A percentile compares a stretch with the other conserved stretches of the same genome.
These are phyloP conservation scores for Hsuehochloa calcarea DNA, from an alignment of 176 grass and related monocot genomes.

Conservation along the genomic window DNA sequence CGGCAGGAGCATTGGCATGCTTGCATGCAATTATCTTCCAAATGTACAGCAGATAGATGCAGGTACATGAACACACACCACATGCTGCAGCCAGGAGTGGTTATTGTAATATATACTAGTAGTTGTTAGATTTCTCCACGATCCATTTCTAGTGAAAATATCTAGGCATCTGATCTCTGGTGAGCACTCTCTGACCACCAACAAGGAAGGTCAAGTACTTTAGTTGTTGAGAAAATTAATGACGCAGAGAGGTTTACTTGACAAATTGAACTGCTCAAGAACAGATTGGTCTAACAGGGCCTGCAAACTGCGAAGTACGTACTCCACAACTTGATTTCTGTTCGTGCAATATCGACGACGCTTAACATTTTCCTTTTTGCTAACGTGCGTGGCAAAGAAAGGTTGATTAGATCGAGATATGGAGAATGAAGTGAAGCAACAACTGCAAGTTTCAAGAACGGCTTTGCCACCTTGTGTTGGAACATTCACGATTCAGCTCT, in stretches of 20 bases:
- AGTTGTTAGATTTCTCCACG: constrained; percentile 34
- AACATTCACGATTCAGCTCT: constrained; percentile 31
- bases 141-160: constrained; percentile 16
- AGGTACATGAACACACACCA: constrained; percentile 35
- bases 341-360: constrained; percentile 20
- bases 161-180: constrained; percentile 2
- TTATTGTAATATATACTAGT: neutral
- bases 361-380: neutral
- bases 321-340: neutral
- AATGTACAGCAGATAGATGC: neutral
- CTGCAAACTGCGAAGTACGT: neutral
- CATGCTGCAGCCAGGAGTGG: constrained; percentile 25
- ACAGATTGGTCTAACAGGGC: neutral
- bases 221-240: neutral
- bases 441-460: constrained; percentile 30
- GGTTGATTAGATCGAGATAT: neutral
- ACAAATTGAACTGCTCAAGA: neutral
- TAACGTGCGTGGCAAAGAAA: neutral
- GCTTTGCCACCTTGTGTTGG: neutral
- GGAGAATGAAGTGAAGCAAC: neutral
- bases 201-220: constrained; percentile 31
- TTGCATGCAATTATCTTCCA: neutral
- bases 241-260: neutral
- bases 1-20: neutral
- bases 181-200: constrained; percentile 18